Evolutionary conservation across 108 stramenopile genomes (phyloP).

Genomic region (Bacterosira constricta): DNA sequence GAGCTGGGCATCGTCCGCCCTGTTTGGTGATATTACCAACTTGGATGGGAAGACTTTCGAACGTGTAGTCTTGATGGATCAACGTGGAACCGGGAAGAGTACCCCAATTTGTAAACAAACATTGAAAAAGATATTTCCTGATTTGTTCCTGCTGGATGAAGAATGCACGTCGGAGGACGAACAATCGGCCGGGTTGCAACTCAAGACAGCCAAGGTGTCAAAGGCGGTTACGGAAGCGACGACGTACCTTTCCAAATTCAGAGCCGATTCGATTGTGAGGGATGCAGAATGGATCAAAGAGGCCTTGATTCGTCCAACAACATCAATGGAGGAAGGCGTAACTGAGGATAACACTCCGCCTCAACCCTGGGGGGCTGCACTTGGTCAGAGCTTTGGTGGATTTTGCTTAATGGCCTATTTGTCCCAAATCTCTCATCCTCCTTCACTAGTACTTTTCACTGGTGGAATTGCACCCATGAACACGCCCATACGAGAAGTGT

Average conservation of each 20-base stretch:
- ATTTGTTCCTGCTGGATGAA: conserved; percentile 74
- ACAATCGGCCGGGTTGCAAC: conserved; percentile 11
- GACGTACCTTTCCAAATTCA: conserved; percentile 79
- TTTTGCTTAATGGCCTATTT: conserved; percentile 93
- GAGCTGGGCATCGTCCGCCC: conserved; percentile 76
- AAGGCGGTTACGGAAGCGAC: conserved; percentile 61
- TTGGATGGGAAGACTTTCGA: conserved; percentile 48
- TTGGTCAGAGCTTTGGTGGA: conserved; percentile 95
- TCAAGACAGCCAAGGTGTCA: conserved; percentile 41
- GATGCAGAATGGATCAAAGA: conserved; percentile 90
- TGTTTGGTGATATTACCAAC: conserved; percentile 44
- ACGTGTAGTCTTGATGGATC: conserved; percentile 91
- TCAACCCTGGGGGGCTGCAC: conserved; percentile 73
- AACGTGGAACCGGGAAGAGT: conserved; percentile 91
- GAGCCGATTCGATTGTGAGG: conserved; percentile 88
- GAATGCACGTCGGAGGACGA: not conserved
- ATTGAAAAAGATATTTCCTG: conserved; percentile 72
- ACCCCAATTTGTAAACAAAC: conserved; percentile 79
- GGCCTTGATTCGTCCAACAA: conserved; percentile 50
- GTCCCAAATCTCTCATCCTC: conserved; percentile 68
- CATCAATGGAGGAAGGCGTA: conserved; percentile 15
- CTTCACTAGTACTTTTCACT: conserved; percentile 77
- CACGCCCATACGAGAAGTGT: conserved; percentile 54
- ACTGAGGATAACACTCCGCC: conserved; percentile 8
- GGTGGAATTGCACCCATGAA: conserved; percentile 93